Evolutionary conservation across 495 filamentous ascomycete genomes (phyloP).

Genomic region (Talaromyces stipitatus): DNA sequence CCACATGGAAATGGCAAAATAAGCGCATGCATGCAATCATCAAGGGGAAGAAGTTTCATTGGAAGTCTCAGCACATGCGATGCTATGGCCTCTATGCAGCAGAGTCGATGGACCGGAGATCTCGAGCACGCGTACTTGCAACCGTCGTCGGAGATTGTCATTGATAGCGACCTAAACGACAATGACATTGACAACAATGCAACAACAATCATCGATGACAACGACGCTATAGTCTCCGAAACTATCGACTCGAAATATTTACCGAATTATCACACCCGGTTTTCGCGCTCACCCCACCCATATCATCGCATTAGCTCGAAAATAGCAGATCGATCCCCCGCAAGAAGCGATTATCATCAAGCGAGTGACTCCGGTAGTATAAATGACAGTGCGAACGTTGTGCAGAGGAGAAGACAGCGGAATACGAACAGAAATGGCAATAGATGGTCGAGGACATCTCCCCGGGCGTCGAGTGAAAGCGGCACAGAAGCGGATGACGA

Average conservation of each 20-base stretch:
- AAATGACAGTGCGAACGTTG: background rate
- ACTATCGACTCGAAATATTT: background rate
- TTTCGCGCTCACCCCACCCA: slow-evolving; percentile 71
- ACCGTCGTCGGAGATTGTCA: slow-evolving; percentile 14
- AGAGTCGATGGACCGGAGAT: slow-evolving; percentile 22
- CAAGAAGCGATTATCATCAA: slow-evolving; percentile 18
- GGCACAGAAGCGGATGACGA: slow-evolving; percentile 92
- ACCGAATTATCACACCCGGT: slow-evolving; percentile 15
- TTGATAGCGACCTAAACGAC: background rate
- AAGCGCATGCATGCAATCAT: slow-evolving; percentile 1
- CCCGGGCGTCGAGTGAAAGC: slow-evolving; percentile 64
- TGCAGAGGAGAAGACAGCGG: slow-evolving; percentile 7
- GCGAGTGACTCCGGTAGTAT: slow-evolving; percentile 12
- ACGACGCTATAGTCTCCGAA: background rate
- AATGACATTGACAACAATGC: background rate
- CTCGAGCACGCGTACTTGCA: slow-evolving; percentile 7
- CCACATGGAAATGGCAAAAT: background rate
- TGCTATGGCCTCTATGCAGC: slow-evolving; percentile 32
- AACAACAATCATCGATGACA: background rate
- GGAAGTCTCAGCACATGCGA: slow-evolving; percentile 16
- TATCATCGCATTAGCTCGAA: slow-evolving; percentile 49
- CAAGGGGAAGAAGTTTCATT: background rate
- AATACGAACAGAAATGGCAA: background rate
- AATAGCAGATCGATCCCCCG: slow-evolving; percentile 6
- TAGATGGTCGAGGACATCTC: slow-evolving; percentile 24